phyloP scores from a whole-genome alignment of 2,329 filamentous ascomycete genomes.

The Pseudogymnoascus sp. region DNA sequence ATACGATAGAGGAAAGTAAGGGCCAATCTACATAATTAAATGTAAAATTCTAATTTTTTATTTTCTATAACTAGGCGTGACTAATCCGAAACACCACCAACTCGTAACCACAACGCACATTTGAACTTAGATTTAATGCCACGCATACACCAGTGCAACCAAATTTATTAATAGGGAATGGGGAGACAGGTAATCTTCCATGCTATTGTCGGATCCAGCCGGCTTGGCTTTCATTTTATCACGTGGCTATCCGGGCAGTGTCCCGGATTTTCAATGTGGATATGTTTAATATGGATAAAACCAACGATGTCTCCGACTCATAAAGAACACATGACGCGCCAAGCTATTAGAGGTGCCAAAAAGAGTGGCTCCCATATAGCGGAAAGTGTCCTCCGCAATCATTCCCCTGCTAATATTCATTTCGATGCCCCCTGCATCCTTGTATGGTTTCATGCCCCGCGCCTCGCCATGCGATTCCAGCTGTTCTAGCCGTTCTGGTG shows the following conservation, averaged over 20 bases:
- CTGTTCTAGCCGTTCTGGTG: not conserved
- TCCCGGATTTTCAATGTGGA: not conserved
- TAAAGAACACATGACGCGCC: not conserved
- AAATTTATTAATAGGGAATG: not conserved
- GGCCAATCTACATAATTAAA: not conserved
- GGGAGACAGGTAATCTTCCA: not conserved
- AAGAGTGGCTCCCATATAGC: not conserved
- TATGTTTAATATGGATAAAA: slow-evolving; percentile 6
- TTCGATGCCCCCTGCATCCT: not conserved
- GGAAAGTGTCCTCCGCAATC: not conserved
- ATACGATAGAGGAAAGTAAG: not conserved
- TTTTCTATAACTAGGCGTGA: not conserved
- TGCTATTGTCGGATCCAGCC: not conserved
- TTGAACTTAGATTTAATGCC: not conserved
- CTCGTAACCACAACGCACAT: not conserved
- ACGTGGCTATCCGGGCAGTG: not conserved
- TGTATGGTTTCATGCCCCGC: not conserved
- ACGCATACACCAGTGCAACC: not conserved
- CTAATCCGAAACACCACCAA: not conserved
- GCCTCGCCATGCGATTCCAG: not conserved
- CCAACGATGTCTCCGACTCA: not conserved
- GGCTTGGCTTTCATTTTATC: not conserved
- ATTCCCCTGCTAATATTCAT: not conserved
- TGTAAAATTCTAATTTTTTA: not conserved
- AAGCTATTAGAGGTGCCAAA: not conserved